Evolutionary conservation across 768 basidiomycete species (phyloP), one percentile per base, ranked within the genome.

Genomic region (Vishniacozyma victoriae): DNA sequence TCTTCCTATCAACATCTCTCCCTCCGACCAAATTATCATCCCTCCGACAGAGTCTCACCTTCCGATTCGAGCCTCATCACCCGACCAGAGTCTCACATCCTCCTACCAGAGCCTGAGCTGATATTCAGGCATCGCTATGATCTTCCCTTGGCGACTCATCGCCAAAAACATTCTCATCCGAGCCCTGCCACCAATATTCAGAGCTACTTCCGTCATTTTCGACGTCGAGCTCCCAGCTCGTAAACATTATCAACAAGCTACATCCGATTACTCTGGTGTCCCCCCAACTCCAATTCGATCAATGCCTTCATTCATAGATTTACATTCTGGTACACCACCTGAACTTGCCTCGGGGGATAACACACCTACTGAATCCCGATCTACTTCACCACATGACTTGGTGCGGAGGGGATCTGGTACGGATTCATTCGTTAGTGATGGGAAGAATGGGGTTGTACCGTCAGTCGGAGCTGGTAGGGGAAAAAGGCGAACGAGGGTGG

Each of bases 181-280:
- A 5, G 72, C 84, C 37, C 80, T 96, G 0, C 92, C 92, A 0
- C 87, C 89, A 0, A 76, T 82, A 15, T 95, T 89, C 78, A 84
- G 92, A 49, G 73, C 81, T 37, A 75, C 87, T 52, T 52, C 67
- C 1, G 52, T 44, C 27, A 2, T 66, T 20, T 77, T 86, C 6
- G 78, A 77, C 23, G 76, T 80, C 31, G 78, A 87, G 62, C 79
- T 96, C 3, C 93, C 92, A 0, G 81, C 82, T 52, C 79, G 93
- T 9, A 78, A 88, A 14, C 89, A 88, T 73, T 95, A 97, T 69
- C 86, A 83, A 4, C 85, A 89, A 23, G 87, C 91, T 24, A 90
- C 89, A 60, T 90, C 27, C 25, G 44, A 42, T 33, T 33, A 33
- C 29, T 9, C 29, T 9, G 29, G 29, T 33, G 19, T 19, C 6